Conservation (phyloP, 2,329 filamentous ascomycete genomes). For the Ceratocystis eucalypticola region DNA sequence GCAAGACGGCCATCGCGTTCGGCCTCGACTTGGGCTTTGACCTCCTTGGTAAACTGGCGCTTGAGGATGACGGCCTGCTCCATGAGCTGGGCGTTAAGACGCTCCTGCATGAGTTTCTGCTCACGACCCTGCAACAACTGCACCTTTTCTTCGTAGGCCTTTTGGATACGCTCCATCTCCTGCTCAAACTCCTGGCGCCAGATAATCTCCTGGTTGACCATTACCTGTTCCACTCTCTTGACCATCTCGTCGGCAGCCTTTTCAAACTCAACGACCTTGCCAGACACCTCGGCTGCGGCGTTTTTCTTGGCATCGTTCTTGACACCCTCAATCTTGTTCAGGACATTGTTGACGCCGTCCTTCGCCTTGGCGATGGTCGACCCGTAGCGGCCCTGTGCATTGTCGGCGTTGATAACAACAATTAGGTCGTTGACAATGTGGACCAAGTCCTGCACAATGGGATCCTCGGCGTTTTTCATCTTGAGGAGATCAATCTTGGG, state of each 20-base stretch:
- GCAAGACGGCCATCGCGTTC: constrained; percentile 79
- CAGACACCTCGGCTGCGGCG: constrained; percentile 60
- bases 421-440: constrained; percentile 96
- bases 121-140: constrained; percentile 66
- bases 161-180: constrained; percentile 67
- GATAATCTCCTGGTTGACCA: constrained; percentile 64
- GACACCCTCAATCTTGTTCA: constrained; percentile 60
- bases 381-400: constrained; percentile 62
- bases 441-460: constrained; percentile 81
- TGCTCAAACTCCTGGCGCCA: constrained; percentile 79
- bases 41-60: constrained; percentile 64
- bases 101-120: constrained; percentile 67
- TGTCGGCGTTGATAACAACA: constrained; percentile 78
- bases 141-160: constrained; percentile 67
- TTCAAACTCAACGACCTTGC: constrained; percentile 68
- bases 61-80: constrained; percentile 86
- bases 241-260: constrained; percentile 78
- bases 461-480: constrained; percentile 64
- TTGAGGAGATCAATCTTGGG: constrained; percentile 65
- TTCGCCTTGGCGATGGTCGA: constrained; percentile 75
- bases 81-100: constrained; percentile 68
- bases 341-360: constrained; percentile 63
- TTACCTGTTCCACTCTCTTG: constrained; percentile 68
- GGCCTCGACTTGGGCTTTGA: constrained; percentile 69
- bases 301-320: constrained; percentile 55